Percentiles rank a stretch among this genome's conserved stretches.
phyloP scores from a whole-genome alignment of 2,329 filamentous ascomycete genomes.

The Scleromitrula shiraiana region DNA sequence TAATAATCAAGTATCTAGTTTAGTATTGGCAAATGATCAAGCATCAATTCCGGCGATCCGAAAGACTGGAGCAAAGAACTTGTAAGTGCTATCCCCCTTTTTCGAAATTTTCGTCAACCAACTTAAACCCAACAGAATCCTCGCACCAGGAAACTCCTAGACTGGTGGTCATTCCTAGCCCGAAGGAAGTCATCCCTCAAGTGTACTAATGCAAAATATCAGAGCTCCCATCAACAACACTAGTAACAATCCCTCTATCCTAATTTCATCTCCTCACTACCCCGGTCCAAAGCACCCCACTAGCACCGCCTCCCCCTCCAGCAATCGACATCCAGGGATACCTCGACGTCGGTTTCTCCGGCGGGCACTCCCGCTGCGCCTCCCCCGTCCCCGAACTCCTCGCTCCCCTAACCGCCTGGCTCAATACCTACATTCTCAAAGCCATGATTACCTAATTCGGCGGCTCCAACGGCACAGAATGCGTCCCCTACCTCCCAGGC shows the following conservation, averaged over 20 bases:
- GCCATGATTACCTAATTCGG: slow-evolving; percentile 45
- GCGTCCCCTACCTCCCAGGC: slow-evolving; percentile 33
- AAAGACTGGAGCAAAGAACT: slow-evolving; percentile 35
- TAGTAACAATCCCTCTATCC: slow-evolving; percentile 4
- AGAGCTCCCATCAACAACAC: slow-evolving; percentile 40
- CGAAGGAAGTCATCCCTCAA: slow-evolving; percentile 32
- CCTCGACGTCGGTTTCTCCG: slow-evolving; percentile 41
- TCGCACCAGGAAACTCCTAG: slow-evolving; percentile 43
- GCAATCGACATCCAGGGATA: slow-evolving; percentile 45
- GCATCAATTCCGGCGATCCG: slow-evolving; percentile 40
- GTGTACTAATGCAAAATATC: slow-evolving; percentile 35
- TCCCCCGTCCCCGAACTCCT: slow-evolving; percentile 34
- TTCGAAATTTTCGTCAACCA: too few species aligned
- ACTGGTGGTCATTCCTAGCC: slow-evolving; percentile 42
- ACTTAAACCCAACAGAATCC: too few species aligned
- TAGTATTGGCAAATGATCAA: slow-evolving; percentile 41
- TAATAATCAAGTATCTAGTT: slow-evolving; percentile 22
- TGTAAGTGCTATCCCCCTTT: slow-evolving; percentile 24
- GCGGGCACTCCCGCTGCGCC: slow-evolving; percentile 36
- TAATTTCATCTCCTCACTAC: background rate
- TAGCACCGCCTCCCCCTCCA: background rate
- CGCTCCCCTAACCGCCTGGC: slow-evolving; percentile 37
- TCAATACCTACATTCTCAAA: slow-evolving; percentile 37
- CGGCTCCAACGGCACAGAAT: slow-evolving; percentile 37
- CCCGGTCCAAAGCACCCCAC: background rate